phyloP scores from a whole-genome alignment of 371 early-diverging fungal species.

The Nematocida ironsii region DNA sequence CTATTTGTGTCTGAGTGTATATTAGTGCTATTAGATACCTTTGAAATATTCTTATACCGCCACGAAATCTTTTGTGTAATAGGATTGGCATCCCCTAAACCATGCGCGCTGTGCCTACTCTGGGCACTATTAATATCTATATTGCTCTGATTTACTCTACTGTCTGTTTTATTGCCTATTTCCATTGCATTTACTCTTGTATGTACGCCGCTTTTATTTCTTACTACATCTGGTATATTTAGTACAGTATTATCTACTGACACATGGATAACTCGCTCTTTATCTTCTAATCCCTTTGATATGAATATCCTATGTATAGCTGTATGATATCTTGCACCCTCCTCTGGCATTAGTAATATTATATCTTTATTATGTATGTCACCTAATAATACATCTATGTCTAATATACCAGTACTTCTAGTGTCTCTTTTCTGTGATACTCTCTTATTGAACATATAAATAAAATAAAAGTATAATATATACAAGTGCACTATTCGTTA shows the following conservation, averaged over 20 bases:
- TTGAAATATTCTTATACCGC: conserved; percentile 42
- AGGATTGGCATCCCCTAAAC: not conserved
- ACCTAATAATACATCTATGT: conserved; percentile 23
- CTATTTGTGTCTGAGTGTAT: not conserved
- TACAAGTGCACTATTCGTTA: too few relatives aligned
- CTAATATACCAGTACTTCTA: conserved; percentile 34
- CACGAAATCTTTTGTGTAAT: conserved; percentile 28
- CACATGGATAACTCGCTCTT: conserved; percentile 17
- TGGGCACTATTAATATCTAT: not conserved
- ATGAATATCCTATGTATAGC: conserved; percentile 48
- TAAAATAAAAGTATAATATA: not conserved
- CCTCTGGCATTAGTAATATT: conserved; percentile 29
- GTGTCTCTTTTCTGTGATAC: conserved; percentile 1
- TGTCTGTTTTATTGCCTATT: too few relatives aligned
- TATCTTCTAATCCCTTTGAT: conserved; percentile 41
- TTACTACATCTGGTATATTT: not conserved
- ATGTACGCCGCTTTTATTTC: not conserved
- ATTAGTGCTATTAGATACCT: conserved; percentile 3
- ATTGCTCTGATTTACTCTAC: too few relatives aligned
- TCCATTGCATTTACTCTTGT: too few relatives aligned
- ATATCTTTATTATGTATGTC: conserved; percentile 25
- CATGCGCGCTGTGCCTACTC: not conserved
- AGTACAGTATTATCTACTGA: conserved; percentile 33
- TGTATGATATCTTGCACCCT: conserved; percentile 38
- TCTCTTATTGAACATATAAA: conserved; percentile 40